A percentile compares a stretch with the other conserved stretches of the same genome.
These are phyloP conservation scores for Nicotiana attenuata DNA, from an alignment of 257 asterid species.

Conservation along the genomic window DNA sequence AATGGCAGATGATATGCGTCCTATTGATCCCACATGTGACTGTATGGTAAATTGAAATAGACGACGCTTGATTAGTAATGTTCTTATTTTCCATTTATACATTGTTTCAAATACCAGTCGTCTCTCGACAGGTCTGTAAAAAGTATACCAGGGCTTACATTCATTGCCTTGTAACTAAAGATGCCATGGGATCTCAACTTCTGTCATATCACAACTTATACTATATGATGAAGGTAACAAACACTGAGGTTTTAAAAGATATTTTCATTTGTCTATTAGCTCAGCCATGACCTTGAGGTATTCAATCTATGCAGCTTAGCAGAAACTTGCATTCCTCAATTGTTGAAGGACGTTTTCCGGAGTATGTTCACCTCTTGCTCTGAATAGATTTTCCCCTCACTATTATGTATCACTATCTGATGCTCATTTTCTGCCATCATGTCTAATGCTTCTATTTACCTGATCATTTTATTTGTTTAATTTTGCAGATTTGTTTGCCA, in stretches of 20 bases:
- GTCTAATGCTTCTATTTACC: not conserved
- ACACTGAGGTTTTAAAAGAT: not conserved
- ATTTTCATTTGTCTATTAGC: not conserved
- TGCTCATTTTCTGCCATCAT: not conserved
- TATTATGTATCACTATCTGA: not conserved
- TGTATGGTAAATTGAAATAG: slow-evolving; percentile 64
- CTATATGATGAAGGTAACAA: slow-evolving; percentile 85
- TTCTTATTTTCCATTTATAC: not conserved
- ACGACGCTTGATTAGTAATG: not conserved
- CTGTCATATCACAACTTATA: slow-evolving; percentile 80
- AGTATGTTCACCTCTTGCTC: slow-evolving; percentile 38
- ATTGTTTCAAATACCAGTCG: not conserved
- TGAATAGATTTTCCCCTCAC: not conserved
- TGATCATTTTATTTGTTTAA: not conserved
- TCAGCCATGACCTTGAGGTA: slow-evolving; percentile 11
- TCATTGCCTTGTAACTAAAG: slow-evolving; percentile 92
- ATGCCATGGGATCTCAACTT: slow-evolving; percentile 98
- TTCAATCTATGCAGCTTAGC: slow-evolving; percentile 71
- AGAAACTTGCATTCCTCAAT: slow-evolving; percentile 82
- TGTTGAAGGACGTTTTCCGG: slow-evolving; percentile 71
- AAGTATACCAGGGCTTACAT: slow-evolving; percentile 84
- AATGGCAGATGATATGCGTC: slow-evolving; percentile 78
- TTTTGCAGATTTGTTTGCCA: slow-evolving; percentile 69
- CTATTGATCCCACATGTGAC: slow-evolving; percentile 69
- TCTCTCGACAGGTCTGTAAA: slow-evolving; percentile 66